Evolutionary conservation across 371 early-diverging fungal species (phyloP).

Genomic region (Batrachochytrium dendrobatidis): DNA sequence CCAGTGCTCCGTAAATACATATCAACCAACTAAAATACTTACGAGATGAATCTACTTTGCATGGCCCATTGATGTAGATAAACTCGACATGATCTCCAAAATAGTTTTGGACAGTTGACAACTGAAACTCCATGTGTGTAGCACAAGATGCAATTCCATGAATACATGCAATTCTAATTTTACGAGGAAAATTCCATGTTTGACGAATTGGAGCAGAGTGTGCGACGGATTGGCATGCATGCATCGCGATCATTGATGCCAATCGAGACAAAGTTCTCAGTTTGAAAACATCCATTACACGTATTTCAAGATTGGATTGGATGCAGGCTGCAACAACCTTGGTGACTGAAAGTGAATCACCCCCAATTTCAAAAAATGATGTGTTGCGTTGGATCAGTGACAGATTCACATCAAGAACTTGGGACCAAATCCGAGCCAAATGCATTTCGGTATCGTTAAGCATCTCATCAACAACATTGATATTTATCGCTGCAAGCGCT

Average conservation of each 20-base stretch:
- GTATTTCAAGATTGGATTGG: too few species aligned
- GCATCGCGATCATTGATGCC: too few species aligned
- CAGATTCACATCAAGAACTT: constrained; percentile 9
- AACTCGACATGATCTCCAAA: constrained; percentile 2
- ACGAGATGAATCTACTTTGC: not conserved
- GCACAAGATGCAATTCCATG: not conserved
- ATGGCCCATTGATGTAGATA: not conserved
- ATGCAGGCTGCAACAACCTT: too few species aligned
- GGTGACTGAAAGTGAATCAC: constrained; percentile 21
- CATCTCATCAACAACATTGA: not conserved
- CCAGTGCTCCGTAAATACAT: not conserved
- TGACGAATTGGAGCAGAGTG: too few species aligned
- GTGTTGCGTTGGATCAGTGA: constrained; percentile 2
- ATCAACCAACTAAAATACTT: not conserved
- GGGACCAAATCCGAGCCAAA: constrained; percentile 13
- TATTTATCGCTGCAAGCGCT: not conserved
- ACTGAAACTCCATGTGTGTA: not conserved
- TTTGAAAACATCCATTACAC: too few species aligned
- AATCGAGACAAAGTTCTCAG: too few species aligned
- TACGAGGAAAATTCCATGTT: too few species aligned
- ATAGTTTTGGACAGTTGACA: not conserved
- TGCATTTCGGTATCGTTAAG: not conserved
- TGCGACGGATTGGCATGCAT: too few species aligned
- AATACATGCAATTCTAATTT: not conserved
- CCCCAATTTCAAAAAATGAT: constrained; percentile 30